These are phyloP conservation scores for Tolypocladium nubicola DNA, from an alignment of 2,329 filamentous ascomycete genomes.

Conservation along the genomic window DNA sequence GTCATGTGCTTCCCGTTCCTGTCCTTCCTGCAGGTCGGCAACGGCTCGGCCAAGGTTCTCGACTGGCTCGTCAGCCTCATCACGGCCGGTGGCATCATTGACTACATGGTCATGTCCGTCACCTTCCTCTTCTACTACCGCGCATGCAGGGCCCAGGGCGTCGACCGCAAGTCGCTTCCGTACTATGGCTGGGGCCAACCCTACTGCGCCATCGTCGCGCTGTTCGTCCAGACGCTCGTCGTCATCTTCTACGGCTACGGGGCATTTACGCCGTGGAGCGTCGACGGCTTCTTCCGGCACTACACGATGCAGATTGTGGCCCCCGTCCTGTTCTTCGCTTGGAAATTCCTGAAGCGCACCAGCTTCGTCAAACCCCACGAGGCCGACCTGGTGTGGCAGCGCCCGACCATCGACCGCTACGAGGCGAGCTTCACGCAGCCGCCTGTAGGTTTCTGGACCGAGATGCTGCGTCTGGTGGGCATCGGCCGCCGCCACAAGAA, in stretches of 20 bases:
- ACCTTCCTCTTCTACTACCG: constrained; percentile 38
- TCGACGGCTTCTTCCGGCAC: constrained; percentile 37
- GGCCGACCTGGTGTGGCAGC: constrained; percentile 49
- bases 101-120: constrained; percentile 45
- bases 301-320: constrained; percentile 48
- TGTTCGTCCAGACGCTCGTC: constrained; percentile 30
- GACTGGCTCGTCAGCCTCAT: constrained; percentile 46
- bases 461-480: constrained; percentile 36
- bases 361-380: constrained; percentile 40
- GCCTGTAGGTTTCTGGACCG: constrained; percentile 44
- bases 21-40: constrained; percentile 40
- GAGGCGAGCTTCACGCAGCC: constrained; percentile 38
- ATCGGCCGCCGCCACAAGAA: constrained; percentile 18
- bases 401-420: constrained; percentile 48
- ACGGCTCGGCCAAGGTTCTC: constrained; percentile 36
- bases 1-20: constrained; percentile 43
- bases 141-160: constrained; percentile 40
- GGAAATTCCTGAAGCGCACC: constrained; percentile 55
- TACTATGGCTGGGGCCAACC: constrained; percentile 51
- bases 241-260: constrained; percentile 46
- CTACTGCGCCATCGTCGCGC: constrained; percentile 39
- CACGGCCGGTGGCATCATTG: constrained; percentile 48
- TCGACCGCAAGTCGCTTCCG: constrained; percentile 41
- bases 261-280: constrained; percentile 37
- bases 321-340: constrained; percentile 43